Percentiles rank a stretch among this genome's conserved stretches.
These are phyloP conservation scores for Nakazawaea peltata DNA, from an alignment of 805 yeast species.

Conservation along the genomic window DNA sequence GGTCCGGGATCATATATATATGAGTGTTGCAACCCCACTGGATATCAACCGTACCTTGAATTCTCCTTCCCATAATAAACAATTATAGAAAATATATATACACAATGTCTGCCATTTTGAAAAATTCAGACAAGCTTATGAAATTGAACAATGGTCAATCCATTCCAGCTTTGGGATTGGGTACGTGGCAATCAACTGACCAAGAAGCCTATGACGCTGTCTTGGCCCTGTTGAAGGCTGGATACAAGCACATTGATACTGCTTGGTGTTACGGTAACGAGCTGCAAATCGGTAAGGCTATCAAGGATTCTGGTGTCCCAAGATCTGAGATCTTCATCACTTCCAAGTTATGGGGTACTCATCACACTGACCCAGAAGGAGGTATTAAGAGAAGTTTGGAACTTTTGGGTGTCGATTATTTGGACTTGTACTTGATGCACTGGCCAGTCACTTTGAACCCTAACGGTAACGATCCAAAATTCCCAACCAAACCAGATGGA, in stretches of 20 bases:
- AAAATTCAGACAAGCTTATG: background rate
- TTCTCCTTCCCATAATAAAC: no score
- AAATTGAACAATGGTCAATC: conserved; percentile 4
- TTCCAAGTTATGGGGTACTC: conserved; percentile 51
- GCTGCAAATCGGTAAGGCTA: conserved; percentile 57
- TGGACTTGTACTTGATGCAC: conserved; percentile 59
- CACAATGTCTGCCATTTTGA: no score
- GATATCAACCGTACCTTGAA: no score
- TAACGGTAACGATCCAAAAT: conserved; percentile 6
- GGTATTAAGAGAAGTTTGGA: conserved; percentile 44
- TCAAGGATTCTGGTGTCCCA: conserved; percentile 30
- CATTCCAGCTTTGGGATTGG: conserved; percentile 64
- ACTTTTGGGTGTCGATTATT: conserved; percentile 48
- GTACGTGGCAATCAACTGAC: conserved; percentile 62
- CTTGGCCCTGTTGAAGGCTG: conserved; percentile 50
- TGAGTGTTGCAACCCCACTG: no score
- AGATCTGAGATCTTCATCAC: conserved; percentile 52
- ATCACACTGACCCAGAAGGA: conserved; percentile 29
- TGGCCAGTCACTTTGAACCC: conserved; percentile 39
- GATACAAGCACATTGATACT: conserved; percentile 69
- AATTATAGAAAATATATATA: no score
- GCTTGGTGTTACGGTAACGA: conserved; percentile 68
- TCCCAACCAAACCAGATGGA: conserved; percentile 3
- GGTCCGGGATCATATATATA: no score
- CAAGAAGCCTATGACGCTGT: conserved; percentile 43